These are phyloP conservation scores for Metschnikowia sp. DNA, from an alignment of 805 yeast species.

Conservation along the genomic window DNA sequence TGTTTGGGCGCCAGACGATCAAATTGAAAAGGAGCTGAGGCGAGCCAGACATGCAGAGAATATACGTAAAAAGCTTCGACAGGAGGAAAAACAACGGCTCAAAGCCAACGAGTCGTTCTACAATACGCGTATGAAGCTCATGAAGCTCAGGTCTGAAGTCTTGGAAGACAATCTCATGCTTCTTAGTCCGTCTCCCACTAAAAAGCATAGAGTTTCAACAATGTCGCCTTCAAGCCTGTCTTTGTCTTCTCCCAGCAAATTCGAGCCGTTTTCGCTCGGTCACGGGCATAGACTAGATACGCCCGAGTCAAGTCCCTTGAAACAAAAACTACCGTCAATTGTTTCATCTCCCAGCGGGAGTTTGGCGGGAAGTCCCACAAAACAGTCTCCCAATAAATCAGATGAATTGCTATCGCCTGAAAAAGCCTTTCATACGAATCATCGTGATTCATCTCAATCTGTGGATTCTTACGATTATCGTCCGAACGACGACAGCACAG, in stretches of 20 bases:
- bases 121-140: slow-evolving; percentile 3
- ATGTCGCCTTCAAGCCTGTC: not conserved
- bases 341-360: not conserved
- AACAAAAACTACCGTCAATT: not conserved
- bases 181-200: slow-evolving; percentile 30
- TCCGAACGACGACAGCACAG: too few relatives aligned
- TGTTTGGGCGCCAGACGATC: slow-evolving; percentile 40
- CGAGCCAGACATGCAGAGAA: slow-evolving; percentile 7
- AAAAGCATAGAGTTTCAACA: slow-evolving; percentile 15
- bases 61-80: slow-evolving; percentile 18
- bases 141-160: slow-evolving; percentile 8
- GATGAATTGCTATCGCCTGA: too few relatives aligned
- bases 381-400: too few relatives aligned
- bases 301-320: slow-evolving; percentile 4
- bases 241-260: slow-evolving; percentile 2
- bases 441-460: too few relatives aligned
- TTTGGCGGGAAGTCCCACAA: not conserved
- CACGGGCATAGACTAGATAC: slow-evolving; percentile 1
- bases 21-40: slow-evolving; percentile 22
- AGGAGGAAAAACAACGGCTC: slow-evolving; percentile 9
- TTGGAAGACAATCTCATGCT: slow-evolving; percentile 24
- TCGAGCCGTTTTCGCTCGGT: not conserved
- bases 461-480: too few relatives aligned
- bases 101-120: slow-evolving; percentile 14
- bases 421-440: too few relatives aligned